phyloP scores from a whole-genome alignment of 108 stramenopile genomes.

The Seminavis robusta region DNA sequence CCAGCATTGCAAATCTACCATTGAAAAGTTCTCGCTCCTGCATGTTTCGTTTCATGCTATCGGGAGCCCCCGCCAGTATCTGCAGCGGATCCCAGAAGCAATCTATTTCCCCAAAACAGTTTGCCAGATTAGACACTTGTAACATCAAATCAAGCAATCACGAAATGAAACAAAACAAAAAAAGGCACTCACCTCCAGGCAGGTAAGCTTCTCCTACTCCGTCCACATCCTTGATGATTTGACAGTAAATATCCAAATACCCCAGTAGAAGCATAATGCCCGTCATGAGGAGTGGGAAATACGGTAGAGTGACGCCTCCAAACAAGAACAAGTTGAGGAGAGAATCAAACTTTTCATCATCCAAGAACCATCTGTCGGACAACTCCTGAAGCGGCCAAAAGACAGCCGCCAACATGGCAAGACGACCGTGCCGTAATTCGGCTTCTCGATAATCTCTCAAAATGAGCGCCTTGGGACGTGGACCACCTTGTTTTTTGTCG shows the following conservation, averaged over 20 bases:
- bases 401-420: conserved; percentile 87
- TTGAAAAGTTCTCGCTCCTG: conserved; percentile 89
- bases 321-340: conserved; percentile 64
- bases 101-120: no score
- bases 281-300: conserved; percentile 75
- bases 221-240: conserved; percentile 64
- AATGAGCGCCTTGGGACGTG: conserved; percentile 68
- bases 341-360: conserved; percentile 47
- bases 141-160: no score
- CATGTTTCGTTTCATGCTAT: conserved; percentile 83
- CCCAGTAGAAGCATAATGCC: conserved; percentile 77
- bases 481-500: background rate
- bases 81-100: conserved; percentile 89
- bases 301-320: conserved; percentile 73
- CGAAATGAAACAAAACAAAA: no score
- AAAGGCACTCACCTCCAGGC: no score
- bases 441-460: conserved; percentile 85
- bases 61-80: conserved; percentile 72
- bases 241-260: conserved; percentile 79
- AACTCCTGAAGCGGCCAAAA: conserved; percentile 87
- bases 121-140: no score
- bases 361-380: conserved; percentile 65
- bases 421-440: conserved; percentile 86
- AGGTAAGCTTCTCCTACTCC: conserved; percentile 77
- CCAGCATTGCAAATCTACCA: conserved; percentile 92